Evolutionary conservation across 495 filamentous ascomycete species (phyloP).

Genomic region (Penicillium parvum): DNA sequence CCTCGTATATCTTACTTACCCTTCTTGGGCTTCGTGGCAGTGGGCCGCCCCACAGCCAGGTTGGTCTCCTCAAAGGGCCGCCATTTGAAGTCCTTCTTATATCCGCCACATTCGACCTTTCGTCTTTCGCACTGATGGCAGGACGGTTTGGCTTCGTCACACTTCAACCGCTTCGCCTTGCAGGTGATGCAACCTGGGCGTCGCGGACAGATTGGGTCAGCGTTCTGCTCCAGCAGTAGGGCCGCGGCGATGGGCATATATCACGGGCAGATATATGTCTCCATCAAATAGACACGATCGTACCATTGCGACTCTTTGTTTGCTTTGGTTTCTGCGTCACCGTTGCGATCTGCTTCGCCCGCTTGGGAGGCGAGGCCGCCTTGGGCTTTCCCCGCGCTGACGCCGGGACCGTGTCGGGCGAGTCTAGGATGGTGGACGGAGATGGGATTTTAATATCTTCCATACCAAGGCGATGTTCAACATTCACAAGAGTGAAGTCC

Average conservation of each 20-base stretch:
- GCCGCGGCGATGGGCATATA: background rate
- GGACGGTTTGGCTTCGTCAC: slow-evolving; percentile 72
- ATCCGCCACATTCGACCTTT: slow-evolving; percentile 69
- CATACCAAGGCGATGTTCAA: slow-evolving; percentile 37
- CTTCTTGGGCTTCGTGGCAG: slow-evolving; percentile 44
- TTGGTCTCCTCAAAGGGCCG: slow-evolving; percentile 68
- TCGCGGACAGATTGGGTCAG: slow-evolving; percentile 30
- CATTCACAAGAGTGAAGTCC: background rate
- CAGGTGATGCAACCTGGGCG: slow-evolving; percentile 71
- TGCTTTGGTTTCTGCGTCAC: slow-evolving; percentile 60
- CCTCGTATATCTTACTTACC: slow-evolving; percentile 38
- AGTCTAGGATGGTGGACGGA: slow-evolving; percentile 55
- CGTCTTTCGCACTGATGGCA: slow-evolving; percentile 71
- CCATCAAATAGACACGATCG: slow-evolving; percentile 22
- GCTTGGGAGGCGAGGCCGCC: slow-evolving; percentile 27
- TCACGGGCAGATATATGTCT: background rate
- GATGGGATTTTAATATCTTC: slow-evolving; percentile 62
- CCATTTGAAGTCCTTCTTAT: slow-evolving; percentile 85
- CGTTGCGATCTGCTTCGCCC: slow-evolving; percentile 22
- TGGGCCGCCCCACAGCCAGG: slow-evolving; percentile 44
- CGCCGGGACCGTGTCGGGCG: slow-evolving; percentile 30
- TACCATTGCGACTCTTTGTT: slow-evolving; percentile 82
- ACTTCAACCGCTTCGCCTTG: slow-evolving; percentile 78
- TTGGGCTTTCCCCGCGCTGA: slow-evolving; percentile 29
- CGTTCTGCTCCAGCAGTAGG: slow-evolving; percentile 21